These are phyloP conservation scores for Geotrichum reessii DNA, from an alignment of 1,139 yeast species.

Conservation along the genomic window DNA sequence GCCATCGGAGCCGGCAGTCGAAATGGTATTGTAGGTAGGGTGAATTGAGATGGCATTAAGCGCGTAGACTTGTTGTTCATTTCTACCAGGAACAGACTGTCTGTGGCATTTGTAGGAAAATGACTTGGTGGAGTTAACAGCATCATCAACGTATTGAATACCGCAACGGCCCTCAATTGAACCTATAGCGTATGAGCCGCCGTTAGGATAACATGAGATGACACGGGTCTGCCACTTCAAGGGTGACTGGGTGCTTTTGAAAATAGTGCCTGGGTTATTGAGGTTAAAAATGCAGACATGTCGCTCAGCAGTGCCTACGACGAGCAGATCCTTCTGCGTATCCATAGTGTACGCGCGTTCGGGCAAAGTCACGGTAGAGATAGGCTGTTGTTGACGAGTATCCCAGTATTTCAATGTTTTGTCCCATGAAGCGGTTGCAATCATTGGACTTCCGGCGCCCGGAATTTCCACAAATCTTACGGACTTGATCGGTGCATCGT, in stretches of 20 bases:
- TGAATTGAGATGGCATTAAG: constrained; percentile 81
- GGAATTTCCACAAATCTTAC: constrained; percentile 80
- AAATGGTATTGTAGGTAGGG: constrained; percentile 84
- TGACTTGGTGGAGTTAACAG: constrained; percentile 56
- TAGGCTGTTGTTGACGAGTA: constrained; percentile 77
- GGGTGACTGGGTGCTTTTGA: constrained; percentile 71
- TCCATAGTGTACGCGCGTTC: constrained; percentile 93
- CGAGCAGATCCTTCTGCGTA: constrained; percentile 68
- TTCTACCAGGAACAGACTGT: constrained; percentile 39
- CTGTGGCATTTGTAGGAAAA: constrained; percentile 96
- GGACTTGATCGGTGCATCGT: constrained; percentile 71
- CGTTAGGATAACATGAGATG: constrained; percentile 78
- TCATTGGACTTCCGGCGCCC: constrained; percentile 62
- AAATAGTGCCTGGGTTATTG: constrained; percentile 71
- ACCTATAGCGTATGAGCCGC: constrained; percentile 89
- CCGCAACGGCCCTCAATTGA: constrained; percentile 96
- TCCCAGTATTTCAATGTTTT: constrained; percentile 94
- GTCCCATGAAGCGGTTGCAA: constrained; percentile 96
- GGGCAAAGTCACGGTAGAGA: constrained; percentile 75
- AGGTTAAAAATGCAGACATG: constrained; percentile 73
- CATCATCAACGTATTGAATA: constrained; percentile 86
- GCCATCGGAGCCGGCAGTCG: constrained; percentile 95
- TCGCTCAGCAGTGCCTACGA: constrained; percentile 89
- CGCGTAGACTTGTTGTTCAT: constrained; percentile 56
- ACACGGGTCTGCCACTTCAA: constrained; percentile 86